Conservation (phyloP, 495 filamentous ascomycete genomes). For the Xylaria acuta region DNA sequence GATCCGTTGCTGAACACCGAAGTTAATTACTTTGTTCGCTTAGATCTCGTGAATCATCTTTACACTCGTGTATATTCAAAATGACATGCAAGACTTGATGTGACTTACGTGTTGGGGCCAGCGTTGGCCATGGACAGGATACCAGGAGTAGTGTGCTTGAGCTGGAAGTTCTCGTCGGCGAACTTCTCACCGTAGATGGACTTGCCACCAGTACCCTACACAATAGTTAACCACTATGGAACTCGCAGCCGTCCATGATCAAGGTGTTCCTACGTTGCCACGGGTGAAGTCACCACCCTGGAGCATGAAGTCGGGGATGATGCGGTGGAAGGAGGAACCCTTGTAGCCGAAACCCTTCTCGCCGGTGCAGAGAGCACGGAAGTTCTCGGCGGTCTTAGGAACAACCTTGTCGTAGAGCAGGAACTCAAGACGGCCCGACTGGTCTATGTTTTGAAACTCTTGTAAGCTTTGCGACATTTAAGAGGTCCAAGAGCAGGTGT, state of each 20-base stretch:
- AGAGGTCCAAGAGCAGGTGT: not conserved
- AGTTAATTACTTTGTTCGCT: constrained; percentile 16
- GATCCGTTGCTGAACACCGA: constrained; percentile 66
- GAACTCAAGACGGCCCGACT: constrained; percentile 85
- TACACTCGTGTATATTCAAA: not conserved
- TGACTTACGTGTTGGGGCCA: constrained; percentile 74
- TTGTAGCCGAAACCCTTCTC: constrained; percentile 87
- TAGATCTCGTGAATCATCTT: constrained; percentile 8
- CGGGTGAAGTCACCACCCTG: constrained; percentile 99
- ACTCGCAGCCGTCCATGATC: not conserved
- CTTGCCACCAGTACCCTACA: constrained; percentile 80
- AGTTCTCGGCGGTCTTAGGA: constrained; percentile 93
- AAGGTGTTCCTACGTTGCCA: constrained; percentile 71
- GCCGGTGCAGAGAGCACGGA: constrained; percentile 90
- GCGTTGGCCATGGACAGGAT: constrained; percentile 86
- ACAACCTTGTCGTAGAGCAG: constrained; percentile 85
- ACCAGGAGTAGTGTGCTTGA: constrained; percentile 67
- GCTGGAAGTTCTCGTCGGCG: constrained; percentile 77
- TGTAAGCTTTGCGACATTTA: constrained; percentile 37
- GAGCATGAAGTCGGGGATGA: constrained; percentile 98
- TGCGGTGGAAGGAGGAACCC: constrained; percentile 89
- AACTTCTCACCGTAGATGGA: constrained; percentile 92
- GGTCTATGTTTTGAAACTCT: constrained; percentile 55
- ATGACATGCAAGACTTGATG: not conserved
- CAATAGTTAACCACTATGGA: constrained; percentile 31